These are phyloP conservation scores for Viola odorata DNA, from an alignment of 345 rosid species.

Conservation along the genomic window DNA sequence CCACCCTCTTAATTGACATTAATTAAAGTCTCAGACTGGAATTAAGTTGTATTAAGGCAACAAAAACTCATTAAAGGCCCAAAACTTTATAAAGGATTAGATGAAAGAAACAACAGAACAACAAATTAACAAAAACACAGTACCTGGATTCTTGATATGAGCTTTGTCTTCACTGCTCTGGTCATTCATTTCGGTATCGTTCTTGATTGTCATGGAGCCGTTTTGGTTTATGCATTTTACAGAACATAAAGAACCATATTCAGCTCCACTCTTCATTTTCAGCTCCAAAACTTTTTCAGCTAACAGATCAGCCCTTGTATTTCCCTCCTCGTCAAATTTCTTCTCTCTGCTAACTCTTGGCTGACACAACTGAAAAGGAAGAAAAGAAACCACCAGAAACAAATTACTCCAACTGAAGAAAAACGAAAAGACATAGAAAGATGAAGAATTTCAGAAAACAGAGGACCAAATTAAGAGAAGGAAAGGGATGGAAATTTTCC, in stretches of 20 bases:
- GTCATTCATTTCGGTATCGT: not conserved
- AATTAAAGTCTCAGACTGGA: no score
- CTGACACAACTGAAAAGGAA: not conserved
- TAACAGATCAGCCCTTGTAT: conserved; percentile 5
- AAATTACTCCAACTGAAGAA: not conserved
- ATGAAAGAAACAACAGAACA: no score
- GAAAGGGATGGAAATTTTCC: not conserved
- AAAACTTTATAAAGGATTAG: no score
- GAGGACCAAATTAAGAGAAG: no score
- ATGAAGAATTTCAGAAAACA: not conserved
- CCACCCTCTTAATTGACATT: no score
- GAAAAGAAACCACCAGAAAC: no score
- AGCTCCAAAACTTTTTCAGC: not conserved
- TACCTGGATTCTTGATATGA: conserved; percentile 1
- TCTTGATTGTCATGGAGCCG: not conserved
- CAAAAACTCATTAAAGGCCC: no score
- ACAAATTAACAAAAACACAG: not conserved
- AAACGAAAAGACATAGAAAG: not conserved
- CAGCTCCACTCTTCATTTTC: not conserved
- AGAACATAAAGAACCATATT: not conserved
- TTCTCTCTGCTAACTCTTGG: not conserved
- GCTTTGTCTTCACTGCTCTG: not conserved
- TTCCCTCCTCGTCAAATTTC: conserved; percentile 10
- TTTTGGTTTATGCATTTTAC: conserved; percentile 17
- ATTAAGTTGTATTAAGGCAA: no score